These are phyloP conservation scores for Protea cynaroides DNA, from an alignment of 164 flowering plant genomes.

Conservation along the genomic window DNA sequence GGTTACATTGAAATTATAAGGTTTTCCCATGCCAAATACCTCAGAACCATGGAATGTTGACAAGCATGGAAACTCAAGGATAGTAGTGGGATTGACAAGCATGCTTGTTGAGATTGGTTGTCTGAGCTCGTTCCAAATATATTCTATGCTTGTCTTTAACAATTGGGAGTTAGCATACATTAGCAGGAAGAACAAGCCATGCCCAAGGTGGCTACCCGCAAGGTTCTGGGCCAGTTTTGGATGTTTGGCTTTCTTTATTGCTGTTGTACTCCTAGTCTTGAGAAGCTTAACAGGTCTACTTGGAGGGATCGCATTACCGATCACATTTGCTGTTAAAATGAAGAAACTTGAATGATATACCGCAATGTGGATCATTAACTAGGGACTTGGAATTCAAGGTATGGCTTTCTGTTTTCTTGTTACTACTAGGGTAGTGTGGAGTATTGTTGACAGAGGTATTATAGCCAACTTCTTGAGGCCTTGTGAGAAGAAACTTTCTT, in stretches of 20 bases:
- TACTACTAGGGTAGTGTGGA: slow-evolving; percentile 46
- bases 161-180: slow-evolving; percentile 46
- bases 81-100: slow-evolving; percentile 42
- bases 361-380: slow-evolving; percentile 47
- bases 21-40: slow-evolving; percentile 47
- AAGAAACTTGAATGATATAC: slow-evolving; percentile 49
- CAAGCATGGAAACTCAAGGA: slow-evolving; percentile 29
- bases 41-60: slow-evolving; percentile 46
- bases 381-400: slow-evolving; percentile 53
- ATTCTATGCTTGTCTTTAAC: slow-evolving; percentile 71
- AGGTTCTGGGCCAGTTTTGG: slow-evolving; percentile 43
- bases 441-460: slow-evolving; percentile 41
- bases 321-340: slow-evolving; percentile 48
- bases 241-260: slow-evolving; percentile 38
- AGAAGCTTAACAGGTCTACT: slow-evolving; percentile 39
- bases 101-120: slow-evolving; percentile 34
- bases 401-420: slow-evolving; percentile 37
- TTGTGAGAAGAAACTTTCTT: background rate
- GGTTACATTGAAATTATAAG: no score
- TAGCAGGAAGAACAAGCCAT: slow-evolving; percentile 34
- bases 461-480: slow-evolving; percentile 60
- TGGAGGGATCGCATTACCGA: slow-evolving; percentile 65
- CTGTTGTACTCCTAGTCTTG: slow-evolving; percentile 64
- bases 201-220: slow-evolving; percentile 46
- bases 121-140: slow-evolving; percentile 58